Percentiles rank a stretch among this genome's conserved stretches.
phyloP scores from a whole-genome alignment of 352 stramenopile species.

The Thraustochytrium striatum region DNA sequence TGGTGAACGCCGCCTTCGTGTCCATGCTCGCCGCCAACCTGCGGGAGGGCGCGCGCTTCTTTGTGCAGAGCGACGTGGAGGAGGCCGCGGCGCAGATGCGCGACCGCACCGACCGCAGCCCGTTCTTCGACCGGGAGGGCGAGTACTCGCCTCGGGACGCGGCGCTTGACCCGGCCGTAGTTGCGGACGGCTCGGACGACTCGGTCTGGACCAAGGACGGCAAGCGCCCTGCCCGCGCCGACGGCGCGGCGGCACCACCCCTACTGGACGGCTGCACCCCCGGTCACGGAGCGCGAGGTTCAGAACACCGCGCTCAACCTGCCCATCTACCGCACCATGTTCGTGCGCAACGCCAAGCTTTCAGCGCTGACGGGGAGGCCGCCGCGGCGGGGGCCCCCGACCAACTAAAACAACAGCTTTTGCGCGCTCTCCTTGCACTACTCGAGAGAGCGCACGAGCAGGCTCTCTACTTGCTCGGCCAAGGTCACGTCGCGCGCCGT shows the following conservation, averaged over 20 bases:
- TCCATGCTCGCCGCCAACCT: constrained; percentile 26
- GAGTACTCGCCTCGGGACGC: constrained; percentile 7
- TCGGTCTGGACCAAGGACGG: constrained; percentile 27
- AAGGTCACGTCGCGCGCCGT: too few relatives aligned
- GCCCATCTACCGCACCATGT: constrained; percentile 36
- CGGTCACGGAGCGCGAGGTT: constrained; percentile 30
- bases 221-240: neutral
- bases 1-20: constrained; percentile 52
- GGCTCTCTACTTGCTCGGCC: too few relatives aligned
- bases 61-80: constrained; percentile 54
- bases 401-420: too few relatives aligned
- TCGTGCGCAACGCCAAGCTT: constrained; percentile 10
- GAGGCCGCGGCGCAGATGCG: constrained; percentile 49
- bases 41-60: constrained; percentile 9
- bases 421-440: too few relatives aligned
- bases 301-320: constrained; percentile 40
- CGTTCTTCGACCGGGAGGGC: constrained; percentile 30
- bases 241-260: too few relatives aligned
- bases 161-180: constrained; percentile 1
- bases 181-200: constrained; percentile 20
- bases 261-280: too few relatives aligned
- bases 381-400: too few relatives aligned
- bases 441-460: too few relatives aligned
- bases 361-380: too few relatives aligned
- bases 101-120: constrained; percentile 35